Evolutionary conservation across 257 asterid species (phyloP), one percentile per base, ranked within the genome.

Genomic region (Coffea eugenioides): DNA sequence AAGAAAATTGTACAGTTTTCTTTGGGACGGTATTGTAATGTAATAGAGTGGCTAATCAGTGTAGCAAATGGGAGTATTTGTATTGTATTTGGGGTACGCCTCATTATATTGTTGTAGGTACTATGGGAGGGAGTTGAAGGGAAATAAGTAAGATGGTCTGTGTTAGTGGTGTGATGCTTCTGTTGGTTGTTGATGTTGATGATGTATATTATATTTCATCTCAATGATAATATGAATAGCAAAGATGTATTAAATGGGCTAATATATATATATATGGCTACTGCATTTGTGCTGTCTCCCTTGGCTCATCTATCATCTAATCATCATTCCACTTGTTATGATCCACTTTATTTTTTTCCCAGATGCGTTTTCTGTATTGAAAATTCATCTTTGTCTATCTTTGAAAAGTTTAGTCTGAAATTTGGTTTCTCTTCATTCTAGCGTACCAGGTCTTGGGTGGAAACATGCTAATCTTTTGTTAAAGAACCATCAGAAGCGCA

Each of bases 181-280:
- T 11, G 13, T 69, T 77, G 51, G 71, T 25, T 48, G 54, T 11
- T 12, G 65, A 36, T 61, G 79, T n/a, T 64, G 69, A 23, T 45
- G 77, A 59, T 78, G 81, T 78, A 70, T 51, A 69, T 70, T 56
- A 8, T 16, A 36, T 11, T 76, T 78, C 71, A 70, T 79, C 65
- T 59, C 71, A 79, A n/a, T 54, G 43, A 79, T 31, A 16, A 74
- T 79, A 21, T 49, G n/a, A 41, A 76, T n/a, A 62, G 71, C 9
- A 46, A 25, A n/a, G 25, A 45, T 48, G 2, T 23, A 46, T 48
- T 46, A n/a, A 51, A 41, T 10, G 69, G 1, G 77, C 16, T 49
- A 12, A 52, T 52, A 11, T 57, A 71, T n/a, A 52, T 52, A 5
- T 57, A 71, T n/a, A n/a, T 43, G 20, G 16, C 21, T 46, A 5